phyloP scores from a whole-genome alignment of 768 basidiomycete genomes.

The Amanita rubescens region DNA sequence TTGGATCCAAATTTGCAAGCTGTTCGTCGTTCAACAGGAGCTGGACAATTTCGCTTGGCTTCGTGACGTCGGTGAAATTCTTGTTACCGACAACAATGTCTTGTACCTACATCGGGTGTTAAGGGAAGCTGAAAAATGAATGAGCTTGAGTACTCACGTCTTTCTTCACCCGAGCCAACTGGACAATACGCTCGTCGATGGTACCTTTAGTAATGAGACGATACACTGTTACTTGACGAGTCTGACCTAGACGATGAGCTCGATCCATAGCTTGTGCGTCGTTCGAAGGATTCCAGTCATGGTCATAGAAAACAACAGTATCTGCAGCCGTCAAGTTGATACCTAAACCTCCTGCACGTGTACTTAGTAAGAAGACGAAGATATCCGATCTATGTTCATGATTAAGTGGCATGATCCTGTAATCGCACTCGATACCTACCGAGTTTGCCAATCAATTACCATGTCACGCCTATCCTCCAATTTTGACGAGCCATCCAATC shows the following conservation, averaged over 20 bases:
- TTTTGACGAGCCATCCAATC: conserved; percentile 90
- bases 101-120: conserved; percentile 55
- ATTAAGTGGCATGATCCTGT: neutral
- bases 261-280: conserved; percentile 99
- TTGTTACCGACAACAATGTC: conserved; percentile 99
- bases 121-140: neutral
- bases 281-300: conserved; percentile 96
- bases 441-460: conserved; percentile 99
- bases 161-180: conserved; percentile 94
- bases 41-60: conserved; percentile 95
- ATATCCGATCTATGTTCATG: conserved; percentile 60
- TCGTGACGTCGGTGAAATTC: conserved; percentile 86
- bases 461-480: conserved; percentile 96
- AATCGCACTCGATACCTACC: conserved; percentile 38
- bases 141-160: conserved; percentile 47
- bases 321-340: conserved; percentile 96
- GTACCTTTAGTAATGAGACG: conserved; percentile 90
- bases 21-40: conserved; percentile 93
- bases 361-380: conserved; percentile 86
- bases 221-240: conserved; percentile 95
- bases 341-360: conserved; percentile 91
- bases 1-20: conserved; percentile 58
- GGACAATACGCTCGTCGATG: conserved; percentile 95
- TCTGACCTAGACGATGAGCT: conserved; percentile 94
- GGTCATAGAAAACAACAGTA: conserved; percentile 92